A percentile compares a stretch with the other conserved stretches of the same genome.
These are phyloP conservation scores for Pichia sp. DNA, from an alignment of 1,139 yeast genomes.

Conservation along the genomic window DNA sequence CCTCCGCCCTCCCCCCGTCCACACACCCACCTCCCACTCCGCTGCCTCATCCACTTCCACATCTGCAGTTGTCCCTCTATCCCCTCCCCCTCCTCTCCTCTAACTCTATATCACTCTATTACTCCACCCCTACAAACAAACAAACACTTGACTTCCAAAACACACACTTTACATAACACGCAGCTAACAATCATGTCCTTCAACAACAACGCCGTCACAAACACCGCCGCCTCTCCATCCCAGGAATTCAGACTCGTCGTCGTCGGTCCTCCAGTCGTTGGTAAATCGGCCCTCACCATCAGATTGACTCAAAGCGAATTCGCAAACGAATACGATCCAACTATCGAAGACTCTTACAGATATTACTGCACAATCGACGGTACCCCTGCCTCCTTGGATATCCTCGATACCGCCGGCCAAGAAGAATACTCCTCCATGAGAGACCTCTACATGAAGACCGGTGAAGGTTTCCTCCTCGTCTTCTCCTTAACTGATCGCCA, in stretches of 20 bases:
- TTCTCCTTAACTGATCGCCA: slow-evolving; percentile 88
- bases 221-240: slow-evolving; percentile 23
- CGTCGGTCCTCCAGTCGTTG: slow-evolving; percentile 99
- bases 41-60: too few species aligned
- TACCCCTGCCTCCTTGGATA: slow-evolving; percentile 57
- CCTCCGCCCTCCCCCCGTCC: too few species aligned
- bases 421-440: slow-evolving; percentile 96
- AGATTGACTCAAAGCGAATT: slow-evolving; percentile 89
- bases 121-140: too few species aligned
- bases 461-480: slow-evolving; percentile 83
- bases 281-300: slow-evolving; percentile 93
- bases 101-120: too few species aligned
- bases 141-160: too few species aligned
- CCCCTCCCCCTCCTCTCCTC: too few species aligned
- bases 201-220: neutral
- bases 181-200: neutral
- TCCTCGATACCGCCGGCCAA: slow-evolving; percentile 97
- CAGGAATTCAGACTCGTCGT: slow-evolving; percentile 87
- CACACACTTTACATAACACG: too few species aligned
- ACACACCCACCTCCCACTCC: too few species aligned
- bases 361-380: slow-evolving; percentile 55
- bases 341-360: slow-evolving; percentile 80
- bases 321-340: slow-evolving; percentile 96
- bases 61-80: too few species aligned
- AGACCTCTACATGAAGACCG: slow-evolving; percentile 78